These are phyloP conservation scores for Fusarium nelsonii DNA, from an alignment of 2,329 filamentous ascomycete species.

Conservation along the genomic window DNA sequence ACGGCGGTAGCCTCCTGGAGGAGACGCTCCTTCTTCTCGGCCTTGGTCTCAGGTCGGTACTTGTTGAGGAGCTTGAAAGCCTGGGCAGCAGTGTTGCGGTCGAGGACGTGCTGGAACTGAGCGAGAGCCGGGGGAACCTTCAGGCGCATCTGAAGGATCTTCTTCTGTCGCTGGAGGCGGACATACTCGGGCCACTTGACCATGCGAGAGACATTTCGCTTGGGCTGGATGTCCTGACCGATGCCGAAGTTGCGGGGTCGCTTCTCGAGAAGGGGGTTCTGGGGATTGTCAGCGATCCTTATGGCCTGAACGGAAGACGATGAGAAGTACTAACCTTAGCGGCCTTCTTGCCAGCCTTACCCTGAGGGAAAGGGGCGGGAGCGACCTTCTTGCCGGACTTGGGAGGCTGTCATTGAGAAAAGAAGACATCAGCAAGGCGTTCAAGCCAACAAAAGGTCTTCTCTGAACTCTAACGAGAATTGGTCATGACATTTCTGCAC, in stretches of 20 bases:
- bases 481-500: slow-evolving; percentile 68
- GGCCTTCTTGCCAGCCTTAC: slow-evolving; percentile 95
- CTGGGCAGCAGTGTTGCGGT: slow-evolving; percentile 96
- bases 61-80: slow-evolving; percentile 99
- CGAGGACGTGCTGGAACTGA: slow-evolving; percentile 97
- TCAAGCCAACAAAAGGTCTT: slow-evolving; percentile 81
- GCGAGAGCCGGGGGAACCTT: slow-evolving; percentile 98
- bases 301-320: background rate
- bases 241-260: slow-evolving; percentile 97
- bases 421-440: slow-evolving; percentile 95
- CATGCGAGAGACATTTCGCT: slow-evolving; percentile 96
- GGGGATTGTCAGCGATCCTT: slow-evolving; percentile 9
- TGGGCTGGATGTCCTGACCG: slow-evolving; percentile 98
- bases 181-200: slow-evolving; percentile 99
- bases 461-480: slow-evolving; percentile 92
- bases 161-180: slow-evolving; percentile 91
- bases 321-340: slow-evolving; percentile 81
- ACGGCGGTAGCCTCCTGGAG: slow-evolving; percentile 98
- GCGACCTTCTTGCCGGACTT: slow-evolving; percentile 99
- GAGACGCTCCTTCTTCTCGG: slow-evolving; percentile 99
- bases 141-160: slow-evolving; percentile 98
- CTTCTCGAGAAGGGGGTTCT: slow-evolving; percentile 99
- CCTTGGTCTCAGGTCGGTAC: slow-evolving; percentile 99
- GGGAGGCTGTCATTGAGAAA: slow-evolving; percentile 99
- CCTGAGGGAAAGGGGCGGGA: slow-evolving; percentile 94